Percentiles rank a stretch among this genome's conserved stretches.
Evolutionary conservation across 257 asterid species (phyloP).

Genomic region (Przewalskia tangutica): DNA sequence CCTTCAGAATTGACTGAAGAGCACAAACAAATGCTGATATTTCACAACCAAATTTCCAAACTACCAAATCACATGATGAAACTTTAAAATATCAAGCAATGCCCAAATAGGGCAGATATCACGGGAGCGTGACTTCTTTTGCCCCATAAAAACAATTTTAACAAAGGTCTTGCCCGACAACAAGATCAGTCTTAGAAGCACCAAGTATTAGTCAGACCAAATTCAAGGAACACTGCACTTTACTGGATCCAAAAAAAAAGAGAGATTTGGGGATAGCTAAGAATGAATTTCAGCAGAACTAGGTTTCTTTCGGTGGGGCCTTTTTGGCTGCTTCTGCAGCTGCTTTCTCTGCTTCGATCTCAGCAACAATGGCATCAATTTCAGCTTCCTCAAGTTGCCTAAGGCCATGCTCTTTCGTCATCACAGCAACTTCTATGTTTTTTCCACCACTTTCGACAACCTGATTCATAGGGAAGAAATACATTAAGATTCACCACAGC

Average conservation of each 20-base stretch:
- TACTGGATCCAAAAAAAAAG: neutral
- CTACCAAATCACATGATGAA: neutral
- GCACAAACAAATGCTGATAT: neutral
- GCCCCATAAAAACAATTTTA: neutral
- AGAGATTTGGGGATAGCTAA: neutral
- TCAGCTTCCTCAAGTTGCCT: slow-evolving; percentile 91
- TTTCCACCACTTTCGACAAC: slow-evolving; percentile 98
- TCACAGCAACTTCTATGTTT: slow-evolving; percentile 92
- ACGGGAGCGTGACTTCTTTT: neutral
- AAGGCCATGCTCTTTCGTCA: slow-evolving; percentile 75
- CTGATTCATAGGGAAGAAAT: slow-evolving; percentile 21
- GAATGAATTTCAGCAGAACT: slow-evolving; percentile 8
- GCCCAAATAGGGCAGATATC: neutral
- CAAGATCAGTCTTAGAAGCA: neutral
- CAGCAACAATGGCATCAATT: slow-evolving; percentile 78
- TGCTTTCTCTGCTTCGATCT: slow-evolving; percentile 87
- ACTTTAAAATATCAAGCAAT: neutral
- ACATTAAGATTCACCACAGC: neutral
- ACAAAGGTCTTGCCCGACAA: neutral
- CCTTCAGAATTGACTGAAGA: neutral
- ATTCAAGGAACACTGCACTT: slow-evolving; percentile 11
- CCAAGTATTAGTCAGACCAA: neutral
- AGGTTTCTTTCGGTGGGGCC: slow-evolving; percentile 50
- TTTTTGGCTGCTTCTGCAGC: slow-evolving; percentile 99
- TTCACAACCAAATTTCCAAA: neutral